Conservation (phyloP, 176 grass and related monocot species). For the Triticum timopheevii region DNA sequence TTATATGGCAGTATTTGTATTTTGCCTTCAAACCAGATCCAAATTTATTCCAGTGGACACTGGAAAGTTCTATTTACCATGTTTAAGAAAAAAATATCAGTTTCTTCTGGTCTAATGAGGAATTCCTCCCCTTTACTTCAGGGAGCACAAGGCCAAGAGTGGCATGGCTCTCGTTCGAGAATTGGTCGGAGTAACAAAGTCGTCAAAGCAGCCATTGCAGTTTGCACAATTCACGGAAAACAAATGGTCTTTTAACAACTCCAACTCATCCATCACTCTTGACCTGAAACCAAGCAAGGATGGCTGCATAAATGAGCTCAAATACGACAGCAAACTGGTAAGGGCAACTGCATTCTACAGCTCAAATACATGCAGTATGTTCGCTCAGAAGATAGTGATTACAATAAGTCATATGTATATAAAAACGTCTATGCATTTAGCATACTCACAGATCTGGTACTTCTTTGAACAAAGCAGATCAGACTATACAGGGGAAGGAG, state of each 20-base stretch:
- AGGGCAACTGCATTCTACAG: constrained; percentile 13
- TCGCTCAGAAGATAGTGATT: background rate
- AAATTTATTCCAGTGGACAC: background rate
- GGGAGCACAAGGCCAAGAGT: constrained; percentile 42
- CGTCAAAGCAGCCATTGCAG: constrained; percentile 29
- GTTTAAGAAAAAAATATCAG: too few species aligned
- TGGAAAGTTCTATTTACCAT: background rate
- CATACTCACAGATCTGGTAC: too few species aligned
- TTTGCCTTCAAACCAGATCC: background rate
- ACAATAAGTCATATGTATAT: background rate
- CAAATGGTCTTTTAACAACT: constrained; percentile 65
- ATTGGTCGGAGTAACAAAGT: constrained; percentile 54
- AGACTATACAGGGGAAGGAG: too few species aligned
- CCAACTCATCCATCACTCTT: constrained; percentile 42
- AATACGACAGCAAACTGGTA: constrained; percentile 55
- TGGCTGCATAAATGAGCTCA: constrained; percentile 51
- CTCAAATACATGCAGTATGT: background rate
- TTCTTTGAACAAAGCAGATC: too few species aligned
- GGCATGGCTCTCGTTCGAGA: constrained; percentile 29
- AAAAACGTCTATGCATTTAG: background rate
- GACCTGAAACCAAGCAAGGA: constrained; percentile 42
- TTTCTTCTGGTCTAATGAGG: background rate
- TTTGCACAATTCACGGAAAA: constrained; percentile 68
- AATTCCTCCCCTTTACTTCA: background rate
- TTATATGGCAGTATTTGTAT: background rate